Conservation (phyloP, 768 basidiomycete genomes). For the Leccinum disarticulatum region DNA sequence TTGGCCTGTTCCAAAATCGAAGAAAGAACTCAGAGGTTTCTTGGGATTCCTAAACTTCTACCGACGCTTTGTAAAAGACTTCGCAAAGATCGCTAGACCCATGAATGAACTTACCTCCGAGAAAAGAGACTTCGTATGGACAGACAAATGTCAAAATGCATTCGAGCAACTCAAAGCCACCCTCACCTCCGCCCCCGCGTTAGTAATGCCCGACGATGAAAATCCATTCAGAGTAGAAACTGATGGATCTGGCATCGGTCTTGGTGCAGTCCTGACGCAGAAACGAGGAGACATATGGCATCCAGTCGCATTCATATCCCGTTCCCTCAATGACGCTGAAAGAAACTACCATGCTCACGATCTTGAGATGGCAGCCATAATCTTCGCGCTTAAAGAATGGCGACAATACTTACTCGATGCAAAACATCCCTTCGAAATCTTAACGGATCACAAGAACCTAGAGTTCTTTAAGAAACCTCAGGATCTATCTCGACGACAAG, state of each 20-base stretch:
- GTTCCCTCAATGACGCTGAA: background rate
- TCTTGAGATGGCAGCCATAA: slow-evolving; percentile 1
- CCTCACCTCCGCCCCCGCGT: rapidly evolving
- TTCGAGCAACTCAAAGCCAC: background rate
- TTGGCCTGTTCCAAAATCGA: background rate
- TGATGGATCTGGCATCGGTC: background rate
- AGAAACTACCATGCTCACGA: slow-evolving; percentile 3
- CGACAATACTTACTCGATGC: background rate
- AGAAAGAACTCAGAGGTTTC: background rate
- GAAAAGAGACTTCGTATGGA: background rate
- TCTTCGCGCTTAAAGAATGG: background rate
- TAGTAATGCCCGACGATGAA: background rate
- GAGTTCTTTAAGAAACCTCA: slow-evolving; percentile 31
- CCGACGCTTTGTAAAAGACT: background rate
- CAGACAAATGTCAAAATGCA: too few species aligned
- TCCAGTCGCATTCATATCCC: background rate
- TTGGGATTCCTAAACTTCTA: background rate
- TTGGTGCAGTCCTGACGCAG: background rate
- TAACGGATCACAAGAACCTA: slow-evolving; percentile 41
- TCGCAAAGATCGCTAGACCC: background rate
- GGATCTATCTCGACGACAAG: background rate
- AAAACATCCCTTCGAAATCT: slow-evolving; percentile 17
- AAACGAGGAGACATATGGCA: background rate
- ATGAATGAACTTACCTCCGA: background rate
- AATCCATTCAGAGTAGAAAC: background rate